Base-by-base conservation (phyloP, 768 basidiomycete species). In the Macrolepiota dolichaula region DNA sequence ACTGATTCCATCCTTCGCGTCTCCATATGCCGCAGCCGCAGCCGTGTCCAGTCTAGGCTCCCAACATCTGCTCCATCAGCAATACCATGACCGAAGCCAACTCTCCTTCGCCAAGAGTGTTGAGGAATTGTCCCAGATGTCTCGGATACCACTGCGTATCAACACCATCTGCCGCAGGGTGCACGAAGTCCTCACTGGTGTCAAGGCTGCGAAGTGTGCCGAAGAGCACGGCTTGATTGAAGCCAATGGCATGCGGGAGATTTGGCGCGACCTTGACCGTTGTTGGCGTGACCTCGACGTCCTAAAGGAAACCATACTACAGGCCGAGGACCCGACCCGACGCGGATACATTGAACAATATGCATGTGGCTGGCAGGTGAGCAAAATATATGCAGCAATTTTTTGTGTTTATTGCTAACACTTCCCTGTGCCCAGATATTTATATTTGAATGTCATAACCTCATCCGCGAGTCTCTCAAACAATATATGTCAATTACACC, bases 361-460 rank as follows among this genome's bases (percentile, higher is more conserved):
- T 69, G 86, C 88, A 49, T 87, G 90, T 68, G 87, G 88, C 36
- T 96, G 94, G 94, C 89, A 92, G 82, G 88, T 94, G 68, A 65
- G 84, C 74, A 32, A 7, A 37, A 12, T 55, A 36, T 62, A 22
- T 57, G 29, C 47, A 22, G 51, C 58, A 59, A 7, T 32, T 32
- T 32, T 3, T 32, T 7, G 29, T 32, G 29, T 7, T 7, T 52
- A 47, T 57, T 51, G 65, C 62, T 65, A 32, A 64, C 61, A 63
- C 46, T 62, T 66, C 63, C 55, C 54, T 49, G 40, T 52, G 52
- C 65, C 67, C 68, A 91, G 86, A 90, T 94, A 57, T 94, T 92
- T 73, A 87, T 96, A 64, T 96, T 96, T 65, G 92, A 96, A 73
- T 93, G 91, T 71, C 82, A 94, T 70, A 95, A 95, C 71, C 83